These are phyloP conservation scores for Macrolepiota albuminosa DNA, from an alignment of 768 basidiomycete species.

Conservation along the genomic window DNA sequence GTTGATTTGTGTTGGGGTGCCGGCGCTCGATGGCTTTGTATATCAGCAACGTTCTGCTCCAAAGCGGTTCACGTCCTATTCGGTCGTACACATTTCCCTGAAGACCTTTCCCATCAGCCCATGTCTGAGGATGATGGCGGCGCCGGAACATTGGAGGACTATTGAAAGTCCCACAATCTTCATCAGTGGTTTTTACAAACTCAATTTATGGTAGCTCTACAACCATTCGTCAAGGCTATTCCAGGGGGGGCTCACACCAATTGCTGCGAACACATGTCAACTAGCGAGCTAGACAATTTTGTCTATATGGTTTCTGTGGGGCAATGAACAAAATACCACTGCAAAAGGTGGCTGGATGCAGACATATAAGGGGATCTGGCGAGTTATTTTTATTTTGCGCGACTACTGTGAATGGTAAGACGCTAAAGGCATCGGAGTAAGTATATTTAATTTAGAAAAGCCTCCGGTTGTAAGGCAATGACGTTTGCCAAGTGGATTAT, in stretches of 20 bases:
- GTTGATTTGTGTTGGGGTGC: conserved; percentile 48
- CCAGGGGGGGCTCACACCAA: conserved; percentile 28
- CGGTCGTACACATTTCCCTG: conserved; percentile 39
- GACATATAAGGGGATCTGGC: conserved; percentile 26
- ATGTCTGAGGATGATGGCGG: conserved; percentile 33
- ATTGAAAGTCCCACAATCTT: conserved; percentile 34
- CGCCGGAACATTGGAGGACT: conserved; percentile 38
- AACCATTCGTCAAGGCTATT: conserved; percentile 30
- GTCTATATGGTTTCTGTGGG: conserved; percentile 33
- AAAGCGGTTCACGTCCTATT: conserved; percentile 34
- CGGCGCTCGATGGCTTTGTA: conserved; percentile 31
- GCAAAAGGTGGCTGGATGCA: conserved; percentile 36
- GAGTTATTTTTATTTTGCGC: conserved; percentile 33
- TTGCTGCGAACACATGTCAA: conserved; percentile 45
- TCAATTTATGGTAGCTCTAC: conserved; percentile 27
- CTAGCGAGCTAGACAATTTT: conserved; percentile 35
- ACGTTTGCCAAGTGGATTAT: conserved; percentile 32
- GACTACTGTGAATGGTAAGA: conserved; percentile 29
- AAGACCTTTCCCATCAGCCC: conserved; percentile 39
- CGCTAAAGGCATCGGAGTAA: conserved; percentile 34
- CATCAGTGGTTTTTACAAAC: conserved; percentile 26
- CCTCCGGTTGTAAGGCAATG: conserved; percentile 35
- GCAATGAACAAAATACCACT: conserved; percentile 31
- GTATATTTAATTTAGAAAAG: conserved; percentile 26
- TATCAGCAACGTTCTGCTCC: conserved; percentile 33